Evolutionary conservation across 305 asterid genomes (phyloP), one percentile per base, ranked within the genome.

Genomic region (Coffea humblotiana): DNA sequence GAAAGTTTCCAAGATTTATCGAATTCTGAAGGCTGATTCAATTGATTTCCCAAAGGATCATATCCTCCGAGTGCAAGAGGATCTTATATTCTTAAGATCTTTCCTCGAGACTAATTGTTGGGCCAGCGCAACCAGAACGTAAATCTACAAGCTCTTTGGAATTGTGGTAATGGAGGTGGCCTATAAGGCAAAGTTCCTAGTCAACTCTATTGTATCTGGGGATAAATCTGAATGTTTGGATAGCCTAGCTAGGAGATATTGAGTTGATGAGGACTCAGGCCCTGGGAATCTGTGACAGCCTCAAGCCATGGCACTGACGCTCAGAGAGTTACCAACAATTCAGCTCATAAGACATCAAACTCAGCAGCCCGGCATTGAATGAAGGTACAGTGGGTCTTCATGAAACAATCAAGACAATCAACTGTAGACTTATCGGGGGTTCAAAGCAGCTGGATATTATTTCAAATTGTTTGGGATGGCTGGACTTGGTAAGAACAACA

Each of bases 31-130:
- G n/a, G 58, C 35, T 60, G 13, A 35, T 69, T 45, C 74, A 37
- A 21, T 60, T 23, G 25, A 7, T n/a, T 18, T 40, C 23, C 3
- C 0, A 0, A 68, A 68, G 8, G 25, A 75, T 58, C 54, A 58
- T 27, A 40, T 75, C 6, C 13, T 23, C 23, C 14, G 10, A 21
- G 54, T 75, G 56, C 69, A 40, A 21, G 56, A 58, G 37, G 78
- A 45, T 58, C 78, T 75, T 37, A 45, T 13, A 5, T 40, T 56
- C 78, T 35, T 61, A 58, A 75, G 78, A 75, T 35, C 78, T 56
- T 9, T 58, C 8, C 32, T 75, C n/a, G 25, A 13, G 40, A 4
- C n/a, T 3, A n/a, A 75, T 58, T 2, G 56, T 23, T 9, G 56
- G 35, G 32, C n/a, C 45, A 37, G 25, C 11, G 70, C 40, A 4